phyloP scores from a whole-genome alignment of 306 rosid genomes.

The Purshia tridentata region DNA sequence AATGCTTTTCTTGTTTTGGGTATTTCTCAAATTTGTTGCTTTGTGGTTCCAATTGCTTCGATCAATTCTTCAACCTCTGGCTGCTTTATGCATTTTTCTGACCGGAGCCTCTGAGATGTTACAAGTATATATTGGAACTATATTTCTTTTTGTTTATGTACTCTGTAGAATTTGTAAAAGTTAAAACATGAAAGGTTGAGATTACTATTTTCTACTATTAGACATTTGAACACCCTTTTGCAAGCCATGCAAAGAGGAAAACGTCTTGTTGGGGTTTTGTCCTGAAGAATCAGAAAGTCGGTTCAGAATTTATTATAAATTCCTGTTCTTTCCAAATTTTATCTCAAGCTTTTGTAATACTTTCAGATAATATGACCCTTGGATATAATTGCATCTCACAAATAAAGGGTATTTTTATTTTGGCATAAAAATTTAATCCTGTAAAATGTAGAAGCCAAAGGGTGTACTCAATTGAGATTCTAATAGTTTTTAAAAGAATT shows the following conservation, averaged over 20 bases:
- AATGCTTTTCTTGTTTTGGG: constrained; percentile 16
- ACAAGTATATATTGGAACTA: not conserved
- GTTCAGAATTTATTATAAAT: not conserved
- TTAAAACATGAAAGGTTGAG: not conserved
- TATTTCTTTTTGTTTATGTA: not conserved
- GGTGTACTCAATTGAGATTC: too few relatives aligned
- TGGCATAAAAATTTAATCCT: not conserved
- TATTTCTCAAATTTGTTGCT: constrained; percentile 10
- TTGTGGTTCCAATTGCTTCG: not conserved
- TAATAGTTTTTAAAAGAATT: too few relatives aligned
- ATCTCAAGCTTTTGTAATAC: not conserved
- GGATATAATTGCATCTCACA: not conserved
- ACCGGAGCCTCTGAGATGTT: too few relatives aligned
- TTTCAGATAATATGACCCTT: not conserved
- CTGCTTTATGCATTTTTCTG: constrained; percentile 1
- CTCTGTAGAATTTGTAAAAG: not conserved
- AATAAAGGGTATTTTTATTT: not conserved
- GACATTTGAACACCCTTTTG: not conserved
- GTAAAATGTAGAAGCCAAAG: too few relatives aligned
- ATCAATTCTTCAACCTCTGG: not conserved
- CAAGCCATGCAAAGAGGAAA: not conserved
- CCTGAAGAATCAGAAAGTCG: not conserved
- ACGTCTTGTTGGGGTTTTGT: not conserved
- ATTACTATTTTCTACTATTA: not conserved
- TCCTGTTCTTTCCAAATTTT: not conserved